phyloP scores from a whole-genome alignment of 768 basidiomycete genomes.

The Lentinula aciculospora region DNA sequence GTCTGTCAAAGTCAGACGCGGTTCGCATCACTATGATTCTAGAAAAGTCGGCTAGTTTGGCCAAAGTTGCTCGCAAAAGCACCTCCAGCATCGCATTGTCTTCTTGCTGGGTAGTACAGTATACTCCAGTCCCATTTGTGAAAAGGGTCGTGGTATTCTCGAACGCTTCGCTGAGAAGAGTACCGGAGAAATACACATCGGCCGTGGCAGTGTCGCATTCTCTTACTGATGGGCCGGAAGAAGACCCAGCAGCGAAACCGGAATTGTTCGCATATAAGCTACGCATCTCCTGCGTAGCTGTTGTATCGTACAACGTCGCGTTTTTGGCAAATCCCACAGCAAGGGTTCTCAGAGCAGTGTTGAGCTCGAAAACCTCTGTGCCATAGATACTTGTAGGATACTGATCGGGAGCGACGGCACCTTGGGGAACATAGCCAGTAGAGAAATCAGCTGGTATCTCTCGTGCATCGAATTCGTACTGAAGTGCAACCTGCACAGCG shows the following conservation, averaged over 20 bases:
- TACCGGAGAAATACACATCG: constrained; percentile 27
- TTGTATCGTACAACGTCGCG: constrained; percentile 17
- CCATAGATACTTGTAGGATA: constrained; percentile 12
- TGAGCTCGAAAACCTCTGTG: constrained; percentile 30
- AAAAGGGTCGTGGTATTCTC: constrained; percentile 17
- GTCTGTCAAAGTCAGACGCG: constrained; percentile 26
- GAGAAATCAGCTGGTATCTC: constrained; percentile 28
- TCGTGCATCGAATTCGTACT: constrained; percentile 32
- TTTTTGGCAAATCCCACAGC: constrained; percentile 16
- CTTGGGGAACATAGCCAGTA: constrained; percentile 23
- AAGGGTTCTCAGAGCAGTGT: constrained; percentile 21
- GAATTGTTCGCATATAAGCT: constrained; percentile 13
- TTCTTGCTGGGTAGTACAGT: constrained; percentile 31
- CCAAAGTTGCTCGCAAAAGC: constrained; percentile 26
- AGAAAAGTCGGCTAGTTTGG: constrained; percentile 28
- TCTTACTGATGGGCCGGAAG: constrained; percentile 17
- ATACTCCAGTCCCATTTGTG: constrained; percentile 26
- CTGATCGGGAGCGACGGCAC: constrained; percentile 8
- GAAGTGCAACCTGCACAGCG: constrained; percentile 24
- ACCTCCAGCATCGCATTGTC: constrained; percentile 35
- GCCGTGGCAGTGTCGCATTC: constrained; percentile 23
- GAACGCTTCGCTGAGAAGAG: constrained; percentile 24
- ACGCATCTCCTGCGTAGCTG: constrained; percentile 13
- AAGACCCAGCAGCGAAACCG: constrained; percentile 18
- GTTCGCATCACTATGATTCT: constrained; percentile 32